Base-by-base conservation (phyloP, 192 early-diverging fungal genomes). In the Coemansia guatemalensis region DNA sequence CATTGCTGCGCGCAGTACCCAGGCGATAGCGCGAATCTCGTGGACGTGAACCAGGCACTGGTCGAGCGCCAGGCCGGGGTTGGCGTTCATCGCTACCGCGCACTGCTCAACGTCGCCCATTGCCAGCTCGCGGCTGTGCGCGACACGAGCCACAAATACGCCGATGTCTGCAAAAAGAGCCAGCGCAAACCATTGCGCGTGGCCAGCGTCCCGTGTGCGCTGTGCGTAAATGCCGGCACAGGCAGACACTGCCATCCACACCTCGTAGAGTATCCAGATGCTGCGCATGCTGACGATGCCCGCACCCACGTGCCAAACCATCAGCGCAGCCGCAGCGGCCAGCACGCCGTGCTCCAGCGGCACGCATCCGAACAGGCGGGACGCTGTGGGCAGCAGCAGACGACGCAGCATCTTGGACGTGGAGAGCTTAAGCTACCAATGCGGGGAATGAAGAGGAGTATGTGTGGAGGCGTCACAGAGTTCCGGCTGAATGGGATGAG, bases 21-120 rank as follows among this genome's bases (percentile, higher is more conserved):
- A 70, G 17, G 72, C 77, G 20, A 80, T 80, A 33, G 53, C 35
- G 20, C 56, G 56, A 33, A 80, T 80, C 58, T 80, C 77, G 50
- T 80, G 77, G 30, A 80, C 72, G n/a, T 71, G 71, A 11, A 24
- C 64, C 39, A 80, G 64, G 29, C 77, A 80, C 47, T 80, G 50
- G 32, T 70, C 60, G 49, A 64, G 51, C 14, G 67, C 62, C 67
- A 79, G 33, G 52, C 41, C 64, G 5, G 35, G 55, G 64, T 79
- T 73, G 27, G 76, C 56, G 17, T 55, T 30, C 67, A 73, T 69
- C 2, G 71, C 71, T n/a, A 79, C 48, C 12, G 39, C 26, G 62
- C 76, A 79, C 54, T 63, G 65, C 60, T 79, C 71, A 23, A 27
- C 35, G 52, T 69, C 71, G 8, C 55, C 72, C 69, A 78, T 71